Evolutionary conservation across 176 grass and related monocot species (phyloP).

Genomic region (Oryza australiensis): DNA sequence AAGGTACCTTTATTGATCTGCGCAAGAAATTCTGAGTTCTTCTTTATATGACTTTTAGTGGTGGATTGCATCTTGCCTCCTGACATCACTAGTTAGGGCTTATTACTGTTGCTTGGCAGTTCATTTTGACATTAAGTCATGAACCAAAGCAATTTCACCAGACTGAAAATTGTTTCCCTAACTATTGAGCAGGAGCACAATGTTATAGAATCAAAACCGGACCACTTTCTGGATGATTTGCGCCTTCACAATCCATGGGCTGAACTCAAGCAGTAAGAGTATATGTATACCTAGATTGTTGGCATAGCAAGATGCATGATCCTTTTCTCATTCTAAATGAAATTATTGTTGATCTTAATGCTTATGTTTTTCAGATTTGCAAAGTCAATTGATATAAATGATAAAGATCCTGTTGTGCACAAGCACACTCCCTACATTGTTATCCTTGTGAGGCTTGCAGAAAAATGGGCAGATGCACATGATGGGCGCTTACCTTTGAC

Average conservation of each 20-base stretch:
- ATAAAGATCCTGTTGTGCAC: constrained; percentile 86
- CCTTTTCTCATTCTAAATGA: background rate
- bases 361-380: constrained; percentile 61
- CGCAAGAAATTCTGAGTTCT: background rate
- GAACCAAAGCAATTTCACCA: constrained; percentile 9
- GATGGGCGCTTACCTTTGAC: constrained; percentile 75
- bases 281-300: constrained; percentile 2
- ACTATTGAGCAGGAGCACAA: constrained; percentile 62
- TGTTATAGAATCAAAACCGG: constrained; percentile 91
- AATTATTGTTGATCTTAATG: constrained; percentile 22
- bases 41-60: background rate
- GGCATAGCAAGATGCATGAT: background rate
- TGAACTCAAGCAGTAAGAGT: constrained; percentile 84
- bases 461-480: constrained; percentile 83
- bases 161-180: constrained; percentile 20
- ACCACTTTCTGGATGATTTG: constrained; percentile 96
- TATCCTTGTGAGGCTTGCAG: constrained; percentile 76
- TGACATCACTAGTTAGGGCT: background rate
- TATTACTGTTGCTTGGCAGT: background rate
- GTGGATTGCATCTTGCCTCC: background rate
- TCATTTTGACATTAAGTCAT: background rate
- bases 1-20: constrained; percentile 57
- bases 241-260: constrained; percentile 88
- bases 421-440: constrained; percentile 94
- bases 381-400: constrained; percentile 74